phyloP scores from a whole-genome alignment of 2,329 filamentous ascomycete species.

The Exophiala bonariae region DNA sequence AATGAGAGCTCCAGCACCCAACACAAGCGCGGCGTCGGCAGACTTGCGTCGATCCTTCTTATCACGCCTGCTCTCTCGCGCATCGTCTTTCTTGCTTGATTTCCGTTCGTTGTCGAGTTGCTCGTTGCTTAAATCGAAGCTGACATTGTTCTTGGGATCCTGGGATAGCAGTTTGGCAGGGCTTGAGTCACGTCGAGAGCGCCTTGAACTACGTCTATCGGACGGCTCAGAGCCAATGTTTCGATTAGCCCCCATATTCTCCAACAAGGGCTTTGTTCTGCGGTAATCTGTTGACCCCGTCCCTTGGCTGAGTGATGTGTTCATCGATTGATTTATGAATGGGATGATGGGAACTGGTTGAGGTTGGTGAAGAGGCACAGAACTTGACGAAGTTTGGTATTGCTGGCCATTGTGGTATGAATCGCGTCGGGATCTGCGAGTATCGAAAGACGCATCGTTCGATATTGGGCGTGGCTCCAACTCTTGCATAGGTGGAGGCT shows the following conservation, averaged over 20 bases:
- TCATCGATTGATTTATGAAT: slow-evolving; percentile 9
- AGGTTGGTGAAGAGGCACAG: slow-evolving; percentile 76
- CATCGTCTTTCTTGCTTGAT: slow-evolving; percentile 30
- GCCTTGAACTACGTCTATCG: slow-evolving; percentile 1
- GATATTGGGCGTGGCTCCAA: slow-evolving; percentile 35
- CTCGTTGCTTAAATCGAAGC: slow-evolving; percentile 59
- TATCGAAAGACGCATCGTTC: slow-evolving; percentile 4
- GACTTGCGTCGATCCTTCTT: slow-evolving; percentile 25
- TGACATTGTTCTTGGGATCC: slow-evolving; percentile 54
- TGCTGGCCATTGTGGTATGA: background rate
- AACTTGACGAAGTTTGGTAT: slow-evolving; percentile 31
- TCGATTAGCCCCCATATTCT: background rate
- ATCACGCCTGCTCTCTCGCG: slow-evolving; percentile 26
- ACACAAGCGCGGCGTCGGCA: slow-evolving; percentile 5
- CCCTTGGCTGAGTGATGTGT: background rate
- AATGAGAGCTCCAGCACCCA: background rate
- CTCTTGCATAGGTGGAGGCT: slow-evolving; percentile 61
- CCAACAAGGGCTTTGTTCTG: background rate
- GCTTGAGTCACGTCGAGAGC: slow-evolving; percentile 19
- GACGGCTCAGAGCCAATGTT: background rate
- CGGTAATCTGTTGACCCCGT: background rate
- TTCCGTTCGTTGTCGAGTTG: slow-evolving; percentile 50
- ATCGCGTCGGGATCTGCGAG: background rate
- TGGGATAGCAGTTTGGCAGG: slow-evolving; percentile 21
- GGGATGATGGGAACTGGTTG: slow-evolving; percentile 73